These are phyloP conservation scores for Phylloporus sp. DNA, from an alignment of 768 basidiomycete genomes.

Conservation along the genomic window DNA sequence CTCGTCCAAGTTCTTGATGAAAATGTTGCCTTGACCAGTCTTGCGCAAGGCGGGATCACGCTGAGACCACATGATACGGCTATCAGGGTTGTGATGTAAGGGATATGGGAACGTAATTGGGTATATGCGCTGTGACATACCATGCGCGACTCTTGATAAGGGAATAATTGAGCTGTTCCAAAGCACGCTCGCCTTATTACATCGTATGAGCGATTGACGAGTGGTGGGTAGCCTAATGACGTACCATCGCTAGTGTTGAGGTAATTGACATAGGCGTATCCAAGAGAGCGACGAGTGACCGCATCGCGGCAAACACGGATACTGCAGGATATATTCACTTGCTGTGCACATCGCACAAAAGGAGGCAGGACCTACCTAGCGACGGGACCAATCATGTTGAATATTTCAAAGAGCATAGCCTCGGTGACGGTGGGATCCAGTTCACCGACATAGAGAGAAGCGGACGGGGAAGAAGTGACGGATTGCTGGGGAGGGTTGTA, in stretches of 20 bases:
- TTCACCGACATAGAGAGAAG: constrained; percentile 98
- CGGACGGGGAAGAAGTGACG: constrained; percentile 68
- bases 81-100: constrained; percentile 26
- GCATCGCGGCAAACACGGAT: constrained; percentile 99
- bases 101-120: neutral
- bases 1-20: constrained; percentile 99
- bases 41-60: constrained; percentile 98
- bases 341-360: neutral
- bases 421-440: constrained; percentile 97
- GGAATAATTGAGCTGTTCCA: constrained; percentile 99
- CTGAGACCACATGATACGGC: constrained; percentile 99
- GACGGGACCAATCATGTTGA: constrained; percentile 99
- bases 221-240: constrained; percentile 20
- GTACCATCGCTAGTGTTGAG: constrained; percentile 89
- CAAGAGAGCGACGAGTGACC: constrained; percentile 98
- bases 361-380: constrained; percentile 61
- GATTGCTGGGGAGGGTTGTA: constrained; percentile 52
- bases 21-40: constrained; percentile 99
- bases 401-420: constrained; percentile 99
- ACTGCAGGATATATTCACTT: constrained; percentile 35
- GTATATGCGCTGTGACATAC: constrained; percentile 41
- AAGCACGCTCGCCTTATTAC: constrained; percentile 82
- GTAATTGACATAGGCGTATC: constrained; percentile 99
- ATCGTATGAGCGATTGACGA: neutral
- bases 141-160: constrained; percentile 97